phyloP scores from a whole-genome alignment of 2,329 filamentous ascomycete genomes.

The Teratosphaeria gauchensis region DNA sequence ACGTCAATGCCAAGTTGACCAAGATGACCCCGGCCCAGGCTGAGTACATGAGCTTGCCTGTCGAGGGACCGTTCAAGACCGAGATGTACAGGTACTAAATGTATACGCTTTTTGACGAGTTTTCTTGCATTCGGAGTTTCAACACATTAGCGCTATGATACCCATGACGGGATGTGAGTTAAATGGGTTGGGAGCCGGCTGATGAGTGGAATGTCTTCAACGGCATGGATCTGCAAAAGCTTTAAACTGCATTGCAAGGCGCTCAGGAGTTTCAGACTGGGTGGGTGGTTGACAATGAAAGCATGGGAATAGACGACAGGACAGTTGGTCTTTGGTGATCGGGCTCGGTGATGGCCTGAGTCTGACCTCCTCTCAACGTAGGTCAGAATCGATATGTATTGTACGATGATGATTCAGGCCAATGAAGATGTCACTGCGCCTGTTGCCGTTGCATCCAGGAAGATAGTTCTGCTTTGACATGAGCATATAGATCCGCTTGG shows the following conservation, averaged over 20 bases:
- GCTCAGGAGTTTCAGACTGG: constrained; percentile 1
- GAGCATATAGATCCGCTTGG: too few species aligned
- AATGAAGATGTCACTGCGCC: background rate
- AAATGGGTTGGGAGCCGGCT: background rate
- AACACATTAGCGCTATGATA: constrained; percentile 6
- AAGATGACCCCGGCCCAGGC: constrained; percentile 77
- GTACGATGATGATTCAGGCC: background rate
- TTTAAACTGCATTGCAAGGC: constrained; percentile 6
- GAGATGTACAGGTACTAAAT: constrained; percentile 76
- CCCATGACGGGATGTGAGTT: constrained; percentile 2
- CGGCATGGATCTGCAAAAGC: constrained; percentile 3
- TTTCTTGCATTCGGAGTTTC: constrained; percentile 7
- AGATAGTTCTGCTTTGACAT: too few species aligned
- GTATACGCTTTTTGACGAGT: background rate
- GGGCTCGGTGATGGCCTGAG: background rate
- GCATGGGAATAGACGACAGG: background rate
- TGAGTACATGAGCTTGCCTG: constrained; percentile 81
- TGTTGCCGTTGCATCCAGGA: too few species aligned
- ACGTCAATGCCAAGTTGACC: constrained; percentile 91
- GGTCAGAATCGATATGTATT: background rate
- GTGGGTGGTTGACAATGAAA: background rate
- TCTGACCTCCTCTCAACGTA: constrained; percentile 6
- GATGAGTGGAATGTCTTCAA: constrained; percentile 6
- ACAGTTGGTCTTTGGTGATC: background rate
- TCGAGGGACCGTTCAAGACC: constrained; percentile 90